Percentiles rank a stretch among this genome's conserved stretches.
Conservation (phyloP, 192 early-diverging fungal species). For the Coemansia sp. region DNA sequence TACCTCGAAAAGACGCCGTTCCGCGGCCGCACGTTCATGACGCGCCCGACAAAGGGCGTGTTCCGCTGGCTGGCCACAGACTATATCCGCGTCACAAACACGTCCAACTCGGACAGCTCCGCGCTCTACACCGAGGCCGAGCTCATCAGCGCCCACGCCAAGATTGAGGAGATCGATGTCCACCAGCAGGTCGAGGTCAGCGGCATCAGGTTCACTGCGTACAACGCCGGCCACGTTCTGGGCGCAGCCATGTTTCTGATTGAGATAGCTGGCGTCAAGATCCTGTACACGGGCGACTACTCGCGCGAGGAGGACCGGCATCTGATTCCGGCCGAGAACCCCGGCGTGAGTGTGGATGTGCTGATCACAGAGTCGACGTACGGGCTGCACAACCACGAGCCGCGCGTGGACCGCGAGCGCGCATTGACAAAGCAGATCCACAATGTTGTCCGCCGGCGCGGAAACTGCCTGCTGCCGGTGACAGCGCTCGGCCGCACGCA, state of each 20-base stretch:
- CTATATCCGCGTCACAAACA: constrained; percentile 83
- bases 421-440: constrained; percentile 84
- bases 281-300: constrained; percentile 98
- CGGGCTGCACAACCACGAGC: constrained; percentile 94
- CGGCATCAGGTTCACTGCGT: constrained; percentile 92
- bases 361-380: constrained; percentile 96
- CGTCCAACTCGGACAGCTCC: constrained; percentile 59
- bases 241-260: constrained; percentile 98
- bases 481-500: constrained; percentile 97
- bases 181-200: constrained; percentile 95
- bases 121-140: constrained; percentile 91
- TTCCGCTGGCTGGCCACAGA: constrained; percentile 95
- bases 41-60: constrained; percentile 97
- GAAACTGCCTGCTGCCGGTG: constrained; percentile 92
- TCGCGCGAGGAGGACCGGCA: constrained; percentile 99
- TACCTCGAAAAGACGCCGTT: constrained; percentile 97
- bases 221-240: constrained; percentile 97
- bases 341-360: constrained; percentile 81
- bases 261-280: constrained; percentile 84
- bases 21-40: constrained; percentile 97
- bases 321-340: constrained; percentile 93
- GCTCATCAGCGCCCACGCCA: constrained; percentile 73
- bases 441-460: constrained; percentile 78
- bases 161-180: constrained; percentile 94
- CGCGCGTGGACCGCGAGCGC: constrained; percentile 87